A percentile compares a stretch with the other conserved stretches of the same genome.
phyloP scores from a whole-genome alignment of 140 eudicot species.

The Oenanthe javanica region DNA sequence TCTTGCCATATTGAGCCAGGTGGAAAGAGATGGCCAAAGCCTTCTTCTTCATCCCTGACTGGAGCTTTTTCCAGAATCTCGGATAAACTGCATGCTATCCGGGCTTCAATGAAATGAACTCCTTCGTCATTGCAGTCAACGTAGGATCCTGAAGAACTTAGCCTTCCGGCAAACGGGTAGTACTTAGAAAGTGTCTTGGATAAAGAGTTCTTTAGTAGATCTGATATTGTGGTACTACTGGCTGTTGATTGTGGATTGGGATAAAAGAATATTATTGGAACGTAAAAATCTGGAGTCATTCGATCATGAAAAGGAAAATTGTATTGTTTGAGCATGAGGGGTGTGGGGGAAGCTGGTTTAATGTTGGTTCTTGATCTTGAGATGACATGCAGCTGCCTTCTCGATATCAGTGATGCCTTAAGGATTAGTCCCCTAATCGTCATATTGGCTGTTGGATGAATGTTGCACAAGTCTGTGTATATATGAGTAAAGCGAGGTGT shows the following conservation, averaged over 20 bases:
- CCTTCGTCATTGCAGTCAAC: slow-evolving; percentile 9
- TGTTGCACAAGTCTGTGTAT: no score
- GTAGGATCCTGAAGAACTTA: neutral
- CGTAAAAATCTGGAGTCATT: neutral
- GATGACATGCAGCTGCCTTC: neutral
- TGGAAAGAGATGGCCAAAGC: neutral
- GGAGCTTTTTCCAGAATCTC: neutral
- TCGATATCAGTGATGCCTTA: neutral
- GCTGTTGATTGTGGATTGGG: neutral
- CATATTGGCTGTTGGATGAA: neutral
- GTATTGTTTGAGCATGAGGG: neutral
- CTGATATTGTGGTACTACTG: neutral
- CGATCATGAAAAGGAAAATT: neutral
- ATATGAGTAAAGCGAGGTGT: no score
- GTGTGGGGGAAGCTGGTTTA: neutral
- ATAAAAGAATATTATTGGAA: slow-evolving; percentile 13
- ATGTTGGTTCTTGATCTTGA: neutral
- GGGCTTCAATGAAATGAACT: neutral
- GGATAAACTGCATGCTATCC: neutral
- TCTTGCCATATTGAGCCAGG: neutral
- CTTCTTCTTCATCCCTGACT: neutral
- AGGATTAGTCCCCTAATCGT: neutral
- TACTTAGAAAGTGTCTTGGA: slow-evolving; percentile 6
- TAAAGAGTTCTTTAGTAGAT: slow-evolving; percentile 8
- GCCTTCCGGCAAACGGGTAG: slow-evolving; percentile 18